Evolutionary conservation across 2,329 filamentous ascomycete genomes (phyloP), one percentile per base, ranked within the genome.

Genomic region (Fusarium sororula): DNA sequence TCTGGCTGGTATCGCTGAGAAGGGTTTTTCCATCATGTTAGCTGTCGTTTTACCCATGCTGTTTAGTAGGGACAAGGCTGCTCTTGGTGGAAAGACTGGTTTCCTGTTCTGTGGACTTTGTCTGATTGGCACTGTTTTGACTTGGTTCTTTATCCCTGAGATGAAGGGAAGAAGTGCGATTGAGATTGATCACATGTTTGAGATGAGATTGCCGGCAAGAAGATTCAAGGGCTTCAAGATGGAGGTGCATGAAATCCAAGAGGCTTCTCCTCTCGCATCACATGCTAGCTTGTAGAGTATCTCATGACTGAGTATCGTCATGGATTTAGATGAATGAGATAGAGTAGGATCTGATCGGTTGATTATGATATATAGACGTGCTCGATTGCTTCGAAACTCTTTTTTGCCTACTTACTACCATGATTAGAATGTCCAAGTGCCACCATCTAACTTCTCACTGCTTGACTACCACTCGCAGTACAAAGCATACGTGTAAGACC

Each of bases 1-100:
- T 3, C 61, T 86, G 5, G 82, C 83, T 32, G 85, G 84, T 75
- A 78, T 85, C 11, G 79, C 82, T 1, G 81, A 82, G 6, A 83
- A 84, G 9, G 75, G 82, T 0, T 78, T 81, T 0, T 83, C 82
- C 1, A 82, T 83, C 2, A 71, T 57, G 8, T 24, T 78, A 22
- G 64, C 67, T 2, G 67, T 80, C 6, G 59, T 77, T 11, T 42
- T 82, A 18, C 79, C 80, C 0, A 75, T 79, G 45, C 68, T 81
- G 0, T 82, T 77, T 38, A 80, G 79, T 30, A 69, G 72, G 1
- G 80, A 82, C 38, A 77, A 79, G 26, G 78, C 74, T 0, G 82
- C 84, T 22, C 77, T 86, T 0, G 81, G 82, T 13, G 83, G 81
- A 3, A 85, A 85, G 73, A 82, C 82, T 2, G 79, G 79, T 0